phyloP scores from a whole-genome alignment of 345 rosid genomes.

The Bruguiera parviflora region DNA sequence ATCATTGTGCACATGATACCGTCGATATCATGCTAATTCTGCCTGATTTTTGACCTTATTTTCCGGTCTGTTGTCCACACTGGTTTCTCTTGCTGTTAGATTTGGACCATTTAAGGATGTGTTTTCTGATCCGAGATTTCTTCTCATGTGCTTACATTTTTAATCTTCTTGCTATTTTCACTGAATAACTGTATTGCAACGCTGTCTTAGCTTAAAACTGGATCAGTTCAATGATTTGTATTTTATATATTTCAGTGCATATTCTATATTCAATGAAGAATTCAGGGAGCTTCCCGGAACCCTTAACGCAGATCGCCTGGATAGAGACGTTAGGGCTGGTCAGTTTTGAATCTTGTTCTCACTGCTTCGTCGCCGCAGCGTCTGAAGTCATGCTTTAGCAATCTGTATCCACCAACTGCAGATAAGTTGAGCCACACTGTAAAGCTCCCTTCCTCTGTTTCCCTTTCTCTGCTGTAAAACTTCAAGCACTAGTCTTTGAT shows the following conservation, averaged over 20 bases:
- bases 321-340: conserved; percentile 73
- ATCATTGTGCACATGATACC: too few relatives aligned
- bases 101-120: too few relatives aligned
- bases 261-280: conserved; percentile 85
- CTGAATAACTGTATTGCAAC: background rate
- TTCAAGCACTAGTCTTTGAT: too few relatives aligned
- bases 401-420: background rate
- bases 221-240: background rate
- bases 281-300: conserved; percentile 95
- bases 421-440: background rate
- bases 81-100: too few relatives aligned
- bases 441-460: too few relatives aligned
- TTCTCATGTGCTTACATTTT: too few relatives aligned
- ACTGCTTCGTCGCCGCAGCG: background rate
- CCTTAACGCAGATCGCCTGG: conserved; percentile 75
- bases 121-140: too few relatives aligned
- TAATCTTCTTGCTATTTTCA: too few relatives aligned
- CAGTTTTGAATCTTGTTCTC: conserved; percentile 44
- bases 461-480: too few relatives aligned
- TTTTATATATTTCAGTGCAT: conserved; percentile 51
- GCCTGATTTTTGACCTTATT: too few relatives aligned
- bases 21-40: too few relatives aligned
- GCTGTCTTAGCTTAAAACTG: background rate
- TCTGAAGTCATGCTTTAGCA: background rate
- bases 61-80: too few relatives aligned